Conservation (phyloP, 2,329 filamentous ascomycete genomes). For the Coniochaeta ligniaria region DNA sequence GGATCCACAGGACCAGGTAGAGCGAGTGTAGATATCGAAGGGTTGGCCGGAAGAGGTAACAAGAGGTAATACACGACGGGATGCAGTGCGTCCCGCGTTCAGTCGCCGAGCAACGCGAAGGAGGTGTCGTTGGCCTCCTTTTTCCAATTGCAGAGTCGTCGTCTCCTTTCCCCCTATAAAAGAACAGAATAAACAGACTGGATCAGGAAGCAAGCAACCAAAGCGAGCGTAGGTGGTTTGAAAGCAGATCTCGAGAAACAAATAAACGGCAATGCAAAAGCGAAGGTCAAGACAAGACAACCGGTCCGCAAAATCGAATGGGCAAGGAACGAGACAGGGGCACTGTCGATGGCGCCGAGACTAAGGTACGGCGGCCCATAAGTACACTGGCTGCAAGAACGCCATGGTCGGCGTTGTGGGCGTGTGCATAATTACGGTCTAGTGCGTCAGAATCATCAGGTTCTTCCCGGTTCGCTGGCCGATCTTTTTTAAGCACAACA, state of each 20-base stretch:
- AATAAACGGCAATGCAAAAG: background rate
- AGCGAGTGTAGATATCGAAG: constrained; percentile 6
- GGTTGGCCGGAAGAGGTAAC: background rate
- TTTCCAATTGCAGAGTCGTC: constrained; percentile 3
- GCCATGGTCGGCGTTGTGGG: background rate
- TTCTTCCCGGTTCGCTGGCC: background rate
- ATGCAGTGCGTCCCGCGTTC: background rate
- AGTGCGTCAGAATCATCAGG: background rate
- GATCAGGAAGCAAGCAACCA: constrained; percentile 38
- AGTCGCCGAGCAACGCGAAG: constrained; percentile 19
- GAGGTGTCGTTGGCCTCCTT: constrained; percentile 2
- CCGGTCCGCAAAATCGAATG: background rate
- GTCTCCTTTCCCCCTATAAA: constrained; percentile 10
- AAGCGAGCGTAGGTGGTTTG: constrained; percentile 49
- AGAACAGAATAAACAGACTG: constrained; percentile 26
- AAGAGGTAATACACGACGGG: background rate
- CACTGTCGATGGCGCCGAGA: background rate
- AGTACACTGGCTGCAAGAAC: background rate
- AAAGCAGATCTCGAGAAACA: background rate
- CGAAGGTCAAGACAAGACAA: background rate
- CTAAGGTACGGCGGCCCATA: background rate
- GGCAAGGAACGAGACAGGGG: background rate
- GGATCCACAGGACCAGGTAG: background rate
- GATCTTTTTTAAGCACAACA: background rate
- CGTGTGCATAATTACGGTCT: background rate